Evolutionary conservation across 2,329 filamentous ascomycete species (phyloP).

Genomic region (Capronia epimyces): DNA sequence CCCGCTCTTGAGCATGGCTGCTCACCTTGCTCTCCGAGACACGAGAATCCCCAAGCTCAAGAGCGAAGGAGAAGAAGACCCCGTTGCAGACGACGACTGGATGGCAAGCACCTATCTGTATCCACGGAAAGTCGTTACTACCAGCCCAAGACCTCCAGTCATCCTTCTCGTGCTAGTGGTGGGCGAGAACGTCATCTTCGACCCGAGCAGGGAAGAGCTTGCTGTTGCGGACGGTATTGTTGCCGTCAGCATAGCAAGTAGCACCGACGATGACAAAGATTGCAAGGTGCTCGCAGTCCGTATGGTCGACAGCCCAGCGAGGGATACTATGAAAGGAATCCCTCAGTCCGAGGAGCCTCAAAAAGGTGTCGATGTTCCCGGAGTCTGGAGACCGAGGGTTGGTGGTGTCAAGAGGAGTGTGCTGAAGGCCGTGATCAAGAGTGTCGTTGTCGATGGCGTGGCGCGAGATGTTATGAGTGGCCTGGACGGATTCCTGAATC

Average conservation of each 20-base stretch:
- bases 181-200: conserved; percentile 85
- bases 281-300: conserved; percentile 63
- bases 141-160: conserved; percentile 59
- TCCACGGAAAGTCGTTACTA: conserved; percentile 40
- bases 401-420: conserved; percentile 74
- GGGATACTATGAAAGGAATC: conserved; percentile 65
- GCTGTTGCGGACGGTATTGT: conserved; percentile 86
- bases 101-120: conserved; percentile 75
- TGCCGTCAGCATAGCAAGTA: conserved; percentile 64
- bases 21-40: conserved; percentile 84
- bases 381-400: conserved; percentile 79
- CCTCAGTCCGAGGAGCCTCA: conserved; percentile 44
- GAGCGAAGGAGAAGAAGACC: conserved; percentile 89
- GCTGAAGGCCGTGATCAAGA: conserved; percentile 67
- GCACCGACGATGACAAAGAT: conserved; percentile 17
- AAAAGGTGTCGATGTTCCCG: conserved; percentile 54
- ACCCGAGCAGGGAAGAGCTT: conserved; percentile 84
- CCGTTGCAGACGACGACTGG: conserved; percentile 98
- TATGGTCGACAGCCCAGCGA: conserved; percentile 68
- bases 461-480: conserved; percentile 81
- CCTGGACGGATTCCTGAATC: conserved; percentile 58
- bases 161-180: conserved; percentile 86
- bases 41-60: conserved; percentile 78
- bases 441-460: conserved; percentile 71
- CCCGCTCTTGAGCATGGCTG: conserved; percentile 84